Conservation (phyloP, 768 basidiomycete species). For the Tricholoma terreum region DNA sequence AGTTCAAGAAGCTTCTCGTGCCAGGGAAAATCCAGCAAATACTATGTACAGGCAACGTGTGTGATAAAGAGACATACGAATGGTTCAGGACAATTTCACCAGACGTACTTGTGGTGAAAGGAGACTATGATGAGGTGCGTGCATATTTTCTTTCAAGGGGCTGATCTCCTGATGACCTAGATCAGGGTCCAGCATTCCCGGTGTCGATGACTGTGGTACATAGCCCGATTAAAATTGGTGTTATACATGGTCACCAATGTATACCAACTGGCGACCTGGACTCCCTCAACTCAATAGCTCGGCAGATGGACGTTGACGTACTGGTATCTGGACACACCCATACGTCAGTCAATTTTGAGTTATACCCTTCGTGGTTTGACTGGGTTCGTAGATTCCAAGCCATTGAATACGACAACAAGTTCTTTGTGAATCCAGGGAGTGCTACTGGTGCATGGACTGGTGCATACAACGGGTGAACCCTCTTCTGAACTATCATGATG, state of each 20-base stretch:
- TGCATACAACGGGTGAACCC: constrained; percentile 56
- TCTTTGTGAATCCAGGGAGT: constrained; percentile 95
- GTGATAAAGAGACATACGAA: constrained; percentile 96
- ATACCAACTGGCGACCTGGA: constrained; percentile 92
- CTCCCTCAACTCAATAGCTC: constrained; percentile 80
- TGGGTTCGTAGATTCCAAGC: constrained; percentile 77
- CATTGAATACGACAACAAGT: constrained; percentile 84
- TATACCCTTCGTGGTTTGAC: background rate
- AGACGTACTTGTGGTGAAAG: constrained; percentile 88
- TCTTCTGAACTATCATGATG: background rate
- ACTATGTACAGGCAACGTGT: constrained; percentile 95
- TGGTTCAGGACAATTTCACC: constrained; percentile 92
- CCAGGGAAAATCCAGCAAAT: constrained; percentile 99
- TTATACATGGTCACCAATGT: constrained; percentile 92
- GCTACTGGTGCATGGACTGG: constrained; percentile 96
- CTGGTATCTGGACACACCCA: constrained; percentile 93
- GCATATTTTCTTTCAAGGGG: background rate
- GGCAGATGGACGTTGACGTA: constrained; percentile 98
- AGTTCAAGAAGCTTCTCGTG: constrained; percentile 95
- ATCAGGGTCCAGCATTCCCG: constrained; percentile 67
- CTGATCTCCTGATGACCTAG: background rate
- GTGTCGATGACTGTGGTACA: constrained; percentile 79
- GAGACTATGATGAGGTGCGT: constrained; percentile 93
- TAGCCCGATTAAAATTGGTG: constrained; percentile 83
- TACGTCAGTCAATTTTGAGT: constrained; percentile 51